phyloP scores from a whole-genome alignment of 176 grass and related monocot genomes.

The Zea mays region DNA sequence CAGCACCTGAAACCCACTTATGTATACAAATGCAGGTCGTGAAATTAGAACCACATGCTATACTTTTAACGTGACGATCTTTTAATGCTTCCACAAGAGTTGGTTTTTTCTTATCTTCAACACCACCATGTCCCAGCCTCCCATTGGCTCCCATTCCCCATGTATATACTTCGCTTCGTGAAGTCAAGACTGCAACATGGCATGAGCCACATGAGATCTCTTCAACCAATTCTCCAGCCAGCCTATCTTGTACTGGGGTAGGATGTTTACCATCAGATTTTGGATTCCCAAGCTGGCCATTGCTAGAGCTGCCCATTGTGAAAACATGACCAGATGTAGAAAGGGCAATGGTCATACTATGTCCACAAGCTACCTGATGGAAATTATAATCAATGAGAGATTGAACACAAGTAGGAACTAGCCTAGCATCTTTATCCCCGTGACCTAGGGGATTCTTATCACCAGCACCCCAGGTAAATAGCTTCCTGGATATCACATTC shows the following conservation, averaged over 20 bases:
- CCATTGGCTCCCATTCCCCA: slow-evolving; percentile 94
- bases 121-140: slow-evolving; percentile 75
- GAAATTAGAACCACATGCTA: slow-evolving; percentile 92
- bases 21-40: slow-evolving; percentile 96
- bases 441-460: slow-evolving; percentile 78
- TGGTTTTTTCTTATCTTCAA: slow-evolving; percentile 74
- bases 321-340: slow-evolving; percentile 81
- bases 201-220: slow-evolving; percentile 66
- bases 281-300: slow-evolving; percentile 80
- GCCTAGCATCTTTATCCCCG: slow-evolving; percentile 68
- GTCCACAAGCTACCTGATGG: slow-evolving; percentile 77
- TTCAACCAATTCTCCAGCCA: slow-evolving; percentile 66
- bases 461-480: slow-evolving; percentile 92
- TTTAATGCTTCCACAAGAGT: slow-evolving; percentile 69
- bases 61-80: slow-evolving; percentile 87
- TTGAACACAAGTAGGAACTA: slow-evolving; percentile 67
- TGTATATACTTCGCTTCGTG: slow-evolving; percentile 84
- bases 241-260: slow-evolving; percentile 58
- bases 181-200: slow-evolving; percentile 70
- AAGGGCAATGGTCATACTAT: slow-evolving; percentile 75
- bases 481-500: slow-evolving; percentile 58
- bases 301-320: slow-evolving; percentile 72
- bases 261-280: slow-evolving; percentile 67
- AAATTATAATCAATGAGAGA: slow-evolving; percentile 73
- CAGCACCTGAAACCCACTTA: slow-evolving; percentile 89